These are phyloP conservation scores for Rhodotorula sp. DNA, from an alignment of 1,284 basidiomycete genomes.

Conservation along the genomic window DNA sequence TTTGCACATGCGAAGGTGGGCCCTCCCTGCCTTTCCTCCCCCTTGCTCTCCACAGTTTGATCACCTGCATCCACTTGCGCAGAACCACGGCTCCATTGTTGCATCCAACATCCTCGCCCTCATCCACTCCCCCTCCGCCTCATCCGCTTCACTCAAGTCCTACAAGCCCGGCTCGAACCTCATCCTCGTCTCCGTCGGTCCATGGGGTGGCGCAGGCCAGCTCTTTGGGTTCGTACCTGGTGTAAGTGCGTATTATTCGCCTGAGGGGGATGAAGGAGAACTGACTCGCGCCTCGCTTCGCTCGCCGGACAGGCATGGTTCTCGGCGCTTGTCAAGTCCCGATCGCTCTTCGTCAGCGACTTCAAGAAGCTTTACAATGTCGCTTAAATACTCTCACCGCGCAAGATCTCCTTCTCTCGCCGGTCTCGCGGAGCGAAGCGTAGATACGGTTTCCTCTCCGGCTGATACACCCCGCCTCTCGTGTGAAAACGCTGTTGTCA, in stretches of 20 bases:
- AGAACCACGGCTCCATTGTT: slow-evolving; percentile 32
- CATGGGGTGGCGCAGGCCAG: slow-evolving; percentile 22
- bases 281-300: neutral
- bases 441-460: no score
- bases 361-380: slow-evolving; percentile 16
- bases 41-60: neutral
- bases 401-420: neutral
- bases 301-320: neutral
- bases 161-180: slow-evolving; percentile 17
- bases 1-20: slow-evolving; percentile 14
- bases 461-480: no score
- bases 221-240: slow-evolving; percentile 13
- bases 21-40: neutral
- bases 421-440: no score
- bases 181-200: slow-evolving; percentile 24
- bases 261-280: neutral
- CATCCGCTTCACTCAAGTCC: slow-evolving; percentile 3
- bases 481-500: no score
- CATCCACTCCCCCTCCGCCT: slow-evolving; percentile 14
- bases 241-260: neutral
- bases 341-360: slow-evolving; percentile 8
- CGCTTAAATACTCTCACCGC: neutral
- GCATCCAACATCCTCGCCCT: slow-evolving; percentile 40
- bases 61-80: slow-evolving; percentile 4
- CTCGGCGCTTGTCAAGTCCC: neutral